Conservation (phyloP, 352 stramenopile genomes). For the Phytophthora vignae region DNA sequence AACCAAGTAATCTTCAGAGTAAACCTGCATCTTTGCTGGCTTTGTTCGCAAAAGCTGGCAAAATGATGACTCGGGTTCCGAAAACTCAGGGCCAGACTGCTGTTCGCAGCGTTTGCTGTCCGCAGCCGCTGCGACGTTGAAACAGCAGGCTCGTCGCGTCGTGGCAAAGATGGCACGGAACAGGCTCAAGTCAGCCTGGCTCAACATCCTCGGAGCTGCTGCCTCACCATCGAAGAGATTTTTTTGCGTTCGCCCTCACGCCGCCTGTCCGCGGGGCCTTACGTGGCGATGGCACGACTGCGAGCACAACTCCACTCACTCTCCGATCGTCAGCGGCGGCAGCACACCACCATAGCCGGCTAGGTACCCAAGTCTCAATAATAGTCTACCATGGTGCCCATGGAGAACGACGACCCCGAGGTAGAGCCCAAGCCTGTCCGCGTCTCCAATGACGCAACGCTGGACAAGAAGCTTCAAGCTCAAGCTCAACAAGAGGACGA, state of each 20-base stretch:
- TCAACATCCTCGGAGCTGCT: neutral
- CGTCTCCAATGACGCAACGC: neutral
- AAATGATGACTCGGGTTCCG: neutral
- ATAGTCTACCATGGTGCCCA: too few species aligned
- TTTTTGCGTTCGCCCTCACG: neutral
- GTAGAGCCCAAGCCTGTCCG: neutral
- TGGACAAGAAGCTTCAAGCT: neutral
- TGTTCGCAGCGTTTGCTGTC: neutral
- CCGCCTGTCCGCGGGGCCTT: neutral
- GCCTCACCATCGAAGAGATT: neutral
- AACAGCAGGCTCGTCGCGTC: neutral
- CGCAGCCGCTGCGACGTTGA: neutral
- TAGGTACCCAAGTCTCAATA: neutral
- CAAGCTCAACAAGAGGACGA: too few species aligned
- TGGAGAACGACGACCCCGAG: neutral
- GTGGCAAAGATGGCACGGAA: slow-evolving; percentile 1
- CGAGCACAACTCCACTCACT: neutral
- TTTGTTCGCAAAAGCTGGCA: neutral
- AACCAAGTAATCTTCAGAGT: neutral
- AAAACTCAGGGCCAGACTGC: neutral
- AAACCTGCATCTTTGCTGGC: neutral
- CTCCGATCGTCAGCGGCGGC: neutral
- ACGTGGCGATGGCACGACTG: neutral
- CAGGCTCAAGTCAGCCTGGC: neutral
- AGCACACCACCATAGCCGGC: neutral